Evolutionary conservation across 331 rosid species (phyloP), one percentile per base, ranked within the genome.

Genomic region (Rhamnella rubrinervis): DNA sequence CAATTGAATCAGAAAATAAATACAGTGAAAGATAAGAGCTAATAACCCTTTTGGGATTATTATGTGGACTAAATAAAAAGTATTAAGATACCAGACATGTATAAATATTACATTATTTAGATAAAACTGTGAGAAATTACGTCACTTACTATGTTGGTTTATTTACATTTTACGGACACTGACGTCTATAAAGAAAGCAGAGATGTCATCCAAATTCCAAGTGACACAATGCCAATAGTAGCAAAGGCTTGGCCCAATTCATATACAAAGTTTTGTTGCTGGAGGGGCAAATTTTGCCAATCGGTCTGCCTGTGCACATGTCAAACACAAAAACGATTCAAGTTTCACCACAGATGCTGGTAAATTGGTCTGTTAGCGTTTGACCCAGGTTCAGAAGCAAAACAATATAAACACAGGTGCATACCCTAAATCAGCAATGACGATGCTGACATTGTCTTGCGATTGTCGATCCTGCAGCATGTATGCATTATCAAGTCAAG

Each of bases 371-470:
- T 44, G 49, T 44, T 44, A 44, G 4, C 14, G 11, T 44, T 44
- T 14, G 0, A 44, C 49, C 14, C 14, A 9, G 14, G 10, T 41
- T 10, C 49, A 41, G 49, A 37, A 4, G 50, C 44, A 69, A 47
- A 37, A 23, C 2, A 70, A 63, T 25, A 47, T 50, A 41, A 61
- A 64, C 25, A 53, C 47, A 74, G 35, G 25, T 11, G 25, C 88
- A 50, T 85, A 95, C 99, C 97, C 93, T 25, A 95, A 81, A 82
- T 95, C 99, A 6, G 96, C 99, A 73, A 95, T 85, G 71, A 89
- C 77, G 59, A 89, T 89, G 86, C 97, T 95, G 79, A 95, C 78
- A 71, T 95, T 95, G 77, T 91, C 99, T 84, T 95, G 96, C 37
- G 99, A 84, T 56, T 84, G 80, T 7, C 69, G 86, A 65, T 91